These are phyloP conservation scores for Jatropha podagrica DNA, from an alignment of 441 rosid genomes.

Conservation along the genomic window DNA sequence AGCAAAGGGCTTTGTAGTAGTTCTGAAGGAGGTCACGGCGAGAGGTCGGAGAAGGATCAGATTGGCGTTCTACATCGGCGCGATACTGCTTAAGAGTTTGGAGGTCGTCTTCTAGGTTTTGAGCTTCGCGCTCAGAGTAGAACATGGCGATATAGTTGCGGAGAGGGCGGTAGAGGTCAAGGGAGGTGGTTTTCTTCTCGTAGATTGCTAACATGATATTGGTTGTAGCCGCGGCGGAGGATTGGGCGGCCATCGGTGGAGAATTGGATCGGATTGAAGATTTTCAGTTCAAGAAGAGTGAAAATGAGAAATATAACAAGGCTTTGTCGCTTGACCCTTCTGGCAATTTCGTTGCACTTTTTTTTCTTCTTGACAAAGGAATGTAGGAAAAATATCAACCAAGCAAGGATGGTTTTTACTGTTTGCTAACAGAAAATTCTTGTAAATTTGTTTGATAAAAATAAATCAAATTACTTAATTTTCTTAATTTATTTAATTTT, in stretches of 20 bases:
- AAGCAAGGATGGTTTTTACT: no score
- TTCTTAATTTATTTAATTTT: no score
- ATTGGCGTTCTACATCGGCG: slow-evolving; percentile 70
- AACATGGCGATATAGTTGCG: slow-evolving; percentile 70
- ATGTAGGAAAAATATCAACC: background rate
- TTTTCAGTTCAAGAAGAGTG: background rate
- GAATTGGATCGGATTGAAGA: background rate
- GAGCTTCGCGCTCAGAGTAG: slow-evolving; percentile 97
- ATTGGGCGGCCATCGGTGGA: slow-evolving; percentile 38
- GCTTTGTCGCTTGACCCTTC: background rate
- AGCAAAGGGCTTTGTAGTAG: slow-evolving; percentile 73
- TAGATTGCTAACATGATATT: slow-evolving; percentile 90
- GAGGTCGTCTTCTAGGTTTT: slow-evolving; percentile 90
- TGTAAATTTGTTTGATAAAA: no score
- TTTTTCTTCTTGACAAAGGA: background rate
- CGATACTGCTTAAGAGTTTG: slow-evolving; percentile 68
- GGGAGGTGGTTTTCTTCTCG: slow-evolving; percentile 78
- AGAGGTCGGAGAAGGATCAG: slow-evolving; percentile 68
- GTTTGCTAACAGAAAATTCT: no score
- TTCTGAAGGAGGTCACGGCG: slow-evolving; percentile 79
- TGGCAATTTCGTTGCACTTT: background rate
- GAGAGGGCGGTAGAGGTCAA: slow-evolving; percentile 92
- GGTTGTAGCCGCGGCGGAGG: slow-evolving; percentile 44
- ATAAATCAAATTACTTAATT: no score
- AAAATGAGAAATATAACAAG: background rate